These are phyloP conservation scores for Bipolaris victoriae DNA, from an alignment of 2,329 filamentous ascomycete genomes.

Conservation along the genomic window DNA sequence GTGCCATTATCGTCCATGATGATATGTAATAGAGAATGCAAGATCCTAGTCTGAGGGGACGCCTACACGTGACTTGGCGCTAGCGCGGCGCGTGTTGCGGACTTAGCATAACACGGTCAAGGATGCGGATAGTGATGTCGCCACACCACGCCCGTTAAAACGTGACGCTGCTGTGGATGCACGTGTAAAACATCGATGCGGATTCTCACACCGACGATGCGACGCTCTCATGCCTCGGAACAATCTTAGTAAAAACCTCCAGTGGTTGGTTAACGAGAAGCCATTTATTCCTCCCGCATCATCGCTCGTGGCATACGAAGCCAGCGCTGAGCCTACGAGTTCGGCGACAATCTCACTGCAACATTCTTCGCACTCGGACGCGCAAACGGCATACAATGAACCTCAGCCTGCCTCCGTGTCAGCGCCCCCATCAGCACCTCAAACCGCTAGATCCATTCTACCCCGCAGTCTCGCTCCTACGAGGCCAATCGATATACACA, in stretches of 20 bases:
- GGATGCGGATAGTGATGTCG: conserved; percentile 20
- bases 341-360: conserved; percentile 30
- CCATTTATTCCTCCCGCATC: conserved; percentile 51
- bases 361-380: conserved; percentile 14
- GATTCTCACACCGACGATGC: conserved; percentile 30
- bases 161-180: conserved; percentile 16
- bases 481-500: conserved; percentile 37
- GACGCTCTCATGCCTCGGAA: conserved; percentile 54
- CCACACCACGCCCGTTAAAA: conserved; percentile 26
- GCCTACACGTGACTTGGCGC: conserved; percentile 38
- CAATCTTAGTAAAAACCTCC: conserved; percentile 56
- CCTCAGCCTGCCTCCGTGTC: conserved; percentile 17
- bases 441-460: conserved; percentile 23
- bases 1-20: not conserved
- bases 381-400: conserved; percentile 30
- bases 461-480: conserved; percentile 28
- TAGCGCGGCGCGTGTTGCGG: conserved; percentile 28
- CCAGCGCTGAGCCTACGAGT: conserved; percentile 29
- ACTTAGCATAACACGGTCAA: conserved; percentile 30
- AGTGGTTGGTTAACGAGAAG: conserved; percentile 55
- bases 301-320: conserved; percentile 39
- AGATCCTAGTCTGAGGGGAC: conserved; percentile 3
- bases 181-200: conserved; percentile 35
- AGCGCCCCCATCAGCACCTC: conserved; percentile 19
- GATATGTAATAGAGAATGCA: not conserved